Conservation (phyloP, 2,329 filamentous ascomycete species). For the Botryotinia calthae region DNA sequence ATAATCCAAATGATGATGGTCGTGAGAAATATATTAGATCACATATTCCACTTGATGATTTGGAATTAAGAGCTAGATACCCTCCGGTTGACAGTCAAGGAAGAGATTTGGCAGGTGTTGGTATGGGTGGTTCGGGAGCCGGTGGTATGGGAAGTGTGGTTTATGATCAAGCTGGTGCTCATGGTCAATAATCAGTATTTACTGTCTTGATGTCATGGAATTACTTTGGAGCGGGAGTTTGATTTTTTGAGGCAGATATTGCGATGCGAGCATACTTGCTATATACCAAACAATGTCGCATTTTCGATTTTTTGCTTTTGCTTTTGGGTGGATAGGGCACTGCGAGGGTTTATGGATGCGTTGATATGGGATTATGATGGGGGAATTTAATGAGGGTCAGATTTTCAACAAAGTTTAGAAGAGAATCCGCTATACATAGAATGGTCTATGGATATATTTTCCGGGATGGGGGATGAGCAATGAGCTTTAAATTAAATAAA, state of each 20-base stretch:
- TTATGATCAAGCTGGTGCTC: slow-evolving; percentile 28
- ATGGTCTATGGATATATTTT: background rate
- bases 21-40: slow-evolving; percentile 78
- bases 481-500: background rate
- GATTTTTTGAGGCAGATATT: background rate
- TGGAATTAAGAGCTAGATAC: slow-evolving; percentile 73
- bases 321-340: background rate
- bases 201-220: background rate
- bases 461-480: background rate
- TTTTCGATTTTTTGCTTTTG: background rate
- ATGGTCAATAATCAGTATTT: slow-evolving; percentile 25
- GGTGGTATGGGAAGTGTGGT: slow-evolving; percentile 25
- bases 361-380: background rate
- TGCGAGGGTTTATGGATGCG: background rate
- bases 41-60: slow-evolving; percentile 74
- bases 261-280: background rate
- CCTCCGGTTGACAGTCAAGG: slow-evolving; percentile 56
- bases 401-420: background rate
- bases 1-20: slow-evolving; percentile 70
- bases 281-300: background rate
- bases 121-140: slow-evolving; percentile 23
- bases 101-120: slow-evolving; percentile 24
- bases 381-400: background rate
- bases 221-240: background rate
- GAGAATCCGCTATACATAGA: background rate